Percentiles rank a stretch among this genome's conserved stretches.
These are phyloP conservation scores for Flaveria ramosissima DNA, from an alignment of 129 eudicot species.

Conservation along the genomic window DNA sequence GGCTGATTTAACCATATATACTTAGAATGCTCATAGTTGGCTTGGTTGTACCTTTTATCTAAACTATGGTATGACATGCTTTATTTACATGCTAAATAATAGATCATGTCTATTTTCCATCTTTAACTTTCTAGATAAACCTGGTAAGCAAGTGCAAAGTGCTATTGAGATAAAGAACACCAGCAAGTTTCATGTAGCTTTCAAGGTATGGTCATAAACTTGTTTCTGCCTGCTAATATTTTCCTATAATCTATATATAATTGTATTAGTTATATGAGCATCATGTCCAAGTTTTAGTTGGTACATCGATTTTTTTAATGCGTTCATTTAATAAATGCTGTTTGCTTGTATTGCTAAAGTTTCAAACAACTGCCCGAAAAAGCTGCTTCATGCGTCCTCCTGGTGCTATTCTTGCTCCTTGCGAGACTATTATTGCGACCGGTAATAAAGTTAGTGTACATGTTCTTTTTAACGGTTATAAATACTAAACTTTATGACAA, in stretches of 20 bases:
- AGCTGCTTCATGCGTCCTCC: slow-evolving; percentile 99
- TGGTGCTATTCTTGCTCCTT: slow-evolving; percentile 86
- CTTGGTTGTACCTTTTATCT: background rate
- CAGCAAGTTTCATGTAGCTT: slow-evolving; percentile 98
- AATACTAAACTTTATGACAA: slow-evolving; percentile 17
- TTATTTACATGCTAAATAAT: slow-evolving; percentile 2
- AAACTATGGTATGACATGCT: slow-evolving; percentile 8
- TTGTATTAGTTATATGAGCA: background rate
- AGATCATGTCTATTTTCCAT: background rate
- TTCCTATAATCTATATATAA: background rate
- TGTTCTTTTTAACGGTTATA: background rate
- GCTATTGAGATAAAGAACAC: slow-evolving; percentile 90
- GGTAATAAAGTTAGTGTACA: slow-evolving; percentile 49
- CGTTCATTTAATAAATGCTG: slow-evolving; percentile 20
- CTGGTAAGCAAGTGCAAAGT: slow-evolving; percentile 97
- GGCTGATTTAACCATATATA: background rate
- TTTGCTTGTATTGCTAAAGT: slow-evolving; percentile 49
- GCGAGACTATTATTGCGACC: slow-evolving; percentile 79
- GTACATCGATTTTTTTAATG: background rate
- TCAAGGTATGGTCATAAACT: slow-evolving; percentile 62
- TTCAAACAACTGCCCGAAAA: slow-evolving; percentile 96
- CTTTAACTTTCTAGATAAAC: slow-evolving; percentile 59
- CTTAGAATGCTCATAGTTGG: slow-evolving; percentile 15
- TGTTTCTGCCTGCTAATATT: slow-evolving; percentile 5
- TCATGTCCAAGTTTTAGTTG: slow-evolving; percentile 11